These are phyloP conservation scores for Penicillium sp. DNA, from an alignment of 2,329 filamentous ascomycete species.

Conservation along the genomic window DNA sequence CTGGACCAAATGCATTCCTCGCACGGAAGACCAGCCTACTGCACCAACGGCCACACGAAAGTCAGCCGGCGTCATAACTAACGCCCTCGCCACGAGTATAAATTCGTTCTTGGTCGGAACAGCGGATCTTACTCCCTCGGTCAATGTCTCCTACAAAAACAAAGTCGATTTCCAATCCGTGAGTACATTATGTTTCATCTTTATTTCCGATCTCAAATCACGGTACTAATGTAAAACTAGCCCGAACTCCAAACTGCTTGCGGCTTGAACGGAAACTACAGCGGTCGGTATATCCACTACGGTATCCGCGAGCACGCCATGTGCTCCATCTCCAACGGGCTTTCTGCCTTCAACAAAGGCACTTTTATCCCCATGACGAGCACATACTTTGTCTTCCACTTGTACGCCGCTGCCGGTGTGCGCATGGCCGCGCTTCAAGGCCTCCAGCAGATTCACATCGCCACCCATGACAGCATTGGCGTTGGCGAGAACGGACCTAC, in stretches of 20 bases:
- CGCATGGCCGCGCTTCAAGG: constrained; percentile 60
- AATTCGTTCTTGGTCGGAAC: constrained; percentile 54
- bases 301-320: constrained; percentile 64
- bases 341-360: constrained; percentile 56
- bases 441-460: constrained; percentile 58
- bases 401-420: constrained; percentile 56
- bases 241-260: constrained; percentile 30
- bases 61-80: constrained; percentile 50
- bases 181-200: constrained; percentile 14
- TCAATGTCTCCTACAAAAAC: constrained; percentile 55
- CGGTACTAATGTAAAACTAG: constrained; percentile 22
- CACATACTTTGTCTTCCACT: constrained; percentile 64
- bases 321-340: constrained; percentile 76
- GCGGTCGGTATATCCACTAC: constrained; percentile 53
- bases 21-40: constrained; percentile 45
- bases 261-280: constrained; percentile 51
- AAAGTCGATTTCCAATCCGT: constrained; percentile 53
- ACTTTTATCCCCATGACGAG: constrained; percentile 59
- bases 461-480: constrained; percentile 62
- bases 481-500: constrained; percentile 62
- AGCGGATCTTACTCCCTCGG: constrained; percentile 53
- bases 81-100: constrained; percentile 50
- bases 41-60: constrained; percentile 51
- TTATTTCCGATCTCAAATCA: background rate
- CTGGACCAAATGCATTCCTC: constrained; percentile 53